These are phyloP conservation scores for Adansonia grandidieri DNA, from an alignment of 441 rosid species.

Conservation along the genomic window DNA sequence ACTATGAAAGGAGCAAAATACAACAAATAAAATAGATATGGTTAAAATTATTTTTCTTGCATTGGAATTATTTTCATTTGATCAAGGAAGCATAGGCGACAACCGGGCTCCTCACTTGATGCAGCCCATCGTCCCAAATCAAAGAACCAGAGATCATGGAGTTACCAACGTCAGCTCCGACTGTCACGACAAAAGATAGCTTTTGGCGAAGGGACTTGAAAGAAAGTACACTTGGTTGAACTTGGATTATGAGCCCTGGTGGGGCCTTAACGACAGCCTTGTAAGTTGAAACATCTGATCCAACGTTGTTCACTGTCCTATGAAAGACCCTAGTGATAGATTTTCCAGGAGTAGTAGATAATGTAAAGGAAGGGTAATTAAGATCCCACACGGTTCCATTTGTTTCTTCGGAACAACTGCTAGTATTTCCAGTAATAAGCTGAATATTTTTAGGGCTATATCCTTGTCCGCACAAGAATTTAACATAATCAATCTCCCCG, in stretches of 20 bases:
- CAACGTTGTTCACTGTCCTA: conserved; percentile 60
- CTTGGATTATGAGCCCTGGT: conserved; percentile 35
- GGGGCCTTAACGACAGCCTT: conserved; percentile 35
- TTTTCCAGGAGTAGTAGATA: conserved; percentile 25
- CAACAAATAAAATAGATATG: not conserved
- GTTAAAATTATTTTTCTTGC: not conserved
- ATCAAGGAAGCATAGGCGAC: conserved; percentile 29
- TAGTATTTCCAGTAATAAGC: conserved; percentile 45
- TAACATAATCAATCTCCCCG: conserved; percentile 47
- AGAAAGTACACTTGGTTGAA: conserved; percentile 41
- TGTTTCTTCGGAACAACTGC: conserved; percentile 39
- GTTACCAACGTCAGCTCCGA: conserved; percentile 31
- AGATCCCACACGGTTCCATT: conserved; percentile 54
- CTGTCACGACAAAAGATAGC: conserved; percentile 41
- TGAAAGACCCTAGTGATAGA: conserved; percentile 30
- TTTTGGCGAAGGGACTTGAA: conserved; percentile 41
- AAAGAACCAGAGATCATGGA: conserved; percentile 34
- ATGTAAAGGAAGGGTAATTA: conserved; percentile 64
- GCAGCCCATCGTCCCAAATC: conserved; percentile 40
- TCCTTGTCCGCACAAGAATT: conserved; percentile 64
- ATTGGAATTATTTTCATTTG: not conserved
- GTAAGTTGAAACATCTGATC: conserved; percentile 41
- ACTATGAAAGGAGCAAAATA: not conserved
- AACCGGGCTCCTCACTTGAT: conserved; percentile 40
- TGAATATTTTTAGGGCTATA: conserved; percentile 37